These are phyloP conservation scores for Podaxis sp. DNA, from an alignment of 768 basidiomycete species.

Conservation along the genomic window DNA sequence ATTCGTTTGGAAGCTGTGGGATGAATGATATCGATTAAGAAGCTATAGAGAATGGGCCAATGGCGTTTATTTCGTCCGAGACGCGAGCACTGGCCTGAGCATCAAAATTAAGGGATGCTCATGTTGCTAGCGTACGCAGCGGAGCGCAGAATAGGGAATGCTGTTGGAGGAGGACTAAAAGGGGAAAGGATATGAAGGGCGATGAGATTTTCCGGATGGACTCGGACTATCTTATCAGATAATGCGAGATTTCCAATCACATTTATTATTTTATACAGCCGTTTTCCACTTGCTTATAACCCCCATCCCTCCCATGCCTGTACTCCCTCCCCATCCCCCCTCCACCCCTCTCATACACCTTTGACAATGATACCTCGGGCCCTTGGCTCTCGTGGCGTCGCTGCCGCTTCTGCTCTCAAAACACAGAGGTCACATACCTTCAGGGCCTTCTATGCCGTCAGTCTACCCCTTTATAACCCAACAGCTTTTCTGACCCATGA, in stretches of 20 bases:
- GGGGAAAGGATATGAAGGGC: constrained; percentile 11
- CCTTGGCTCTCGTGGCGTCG: constrained; percentile 18
- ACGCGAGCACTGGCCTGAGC: constrained; percentile 3
- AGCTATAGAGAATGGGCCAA: constrained; percentile 10
- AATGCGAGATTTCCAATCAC: constrained; percentile 19
- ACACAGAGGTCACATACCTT: constrained; percentile 39
- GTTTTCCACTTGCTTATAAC: constrained; percentile 32
- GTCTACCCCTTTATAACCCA: constrained; percentile 22
- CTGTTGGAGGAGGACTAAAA: background rate
- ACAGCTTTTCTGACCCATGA: background rate
- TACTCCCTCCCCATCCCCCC: constrained; percentile 22
- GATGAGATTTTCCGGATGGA: constrained; percentile 17
- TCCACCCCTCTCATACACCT: constrained; percentile 14
- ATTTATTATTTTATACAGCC: constrained; percentile 18
- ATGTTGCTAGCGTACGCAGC: constrained; percentile 17
- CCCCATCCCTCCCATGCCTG: constrained; percentile 29
- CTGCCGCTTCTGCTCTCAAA: constrained; percentile 34
- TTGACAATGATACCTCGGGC: constrained; percentile 38
- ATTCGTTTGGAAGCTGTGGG: constrained; percentile 15
- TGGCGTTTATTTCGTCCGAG: constrained; percentile 16
- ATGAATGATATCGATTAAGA: constrained; percentile 3
- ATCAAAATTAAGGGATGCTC: constrained; percentile 9
- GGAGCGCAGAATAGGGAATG: constrained; percentile 1
- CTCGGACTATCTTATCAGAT: constrained; percentile 30
- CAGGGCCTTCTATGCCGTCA: constrained; percentile 58